Evolutionary conservation across 1,139 yeast species (phyloP), one percentile per base, ranked within the genome.

Genomic region (Kodamaea alishanica): DNA sequence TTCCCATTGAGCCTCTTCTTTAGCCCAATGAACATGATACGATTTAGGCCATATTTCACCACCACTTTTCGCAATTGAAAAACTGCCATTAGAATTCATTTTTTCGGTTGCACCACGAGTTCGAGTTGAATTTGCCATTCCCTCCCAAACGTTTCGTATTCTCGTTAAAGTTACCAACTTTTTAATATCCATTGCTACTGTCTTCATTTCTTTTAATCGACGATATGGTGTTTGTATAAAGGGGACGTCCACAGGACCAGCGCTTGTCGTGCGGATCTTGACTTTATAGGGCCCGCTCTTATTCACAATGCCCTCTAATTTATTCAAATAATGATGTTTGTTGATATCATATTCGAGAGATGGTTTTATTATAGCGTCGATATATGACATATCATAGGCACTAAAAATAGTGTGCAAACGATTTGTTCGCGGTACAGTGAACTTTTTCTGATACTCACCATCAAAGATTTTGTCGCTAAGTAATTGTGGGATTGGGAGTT

Each of bases 1-100:
- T 41, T 73, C 79, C 73, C 73, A 70, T 3, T 50, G 33, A 1
- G 62, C 67, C 41, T 70, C 74, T 26, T 51, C 51, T n/a, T 45
- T 45, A 4, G 58, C 63, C 37, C 59, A 49, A n/a, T 50, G 35
- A 33, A 59, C 56, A 45, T 70, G 59, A 42, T 65, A 50, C 6
- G 28, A n/a, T 23, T 54, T 43, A 0, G 75, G 65, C 35, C 47
- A 59, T 44, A 70, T 56, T 11, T 50, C 48, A 9, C 67, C 69
- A 37, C 51, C 37, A 47, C 67, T 42, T 39, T 69, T 61, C 42
- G 56, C 39, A 24, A 65, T 55, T 40, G 61, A 44, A 42, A 48
- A 54, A 31, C 60, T 46, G 34, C 71, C 67, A 49, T 65, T 70
- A 2, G 35, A 30, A 26, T 34, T 39, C 26, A 34, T 36, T 12